Evolutionary conservation across 1,139 yeast genomes (phyloP).

Genomic region (Pichia sp.): DNA sequence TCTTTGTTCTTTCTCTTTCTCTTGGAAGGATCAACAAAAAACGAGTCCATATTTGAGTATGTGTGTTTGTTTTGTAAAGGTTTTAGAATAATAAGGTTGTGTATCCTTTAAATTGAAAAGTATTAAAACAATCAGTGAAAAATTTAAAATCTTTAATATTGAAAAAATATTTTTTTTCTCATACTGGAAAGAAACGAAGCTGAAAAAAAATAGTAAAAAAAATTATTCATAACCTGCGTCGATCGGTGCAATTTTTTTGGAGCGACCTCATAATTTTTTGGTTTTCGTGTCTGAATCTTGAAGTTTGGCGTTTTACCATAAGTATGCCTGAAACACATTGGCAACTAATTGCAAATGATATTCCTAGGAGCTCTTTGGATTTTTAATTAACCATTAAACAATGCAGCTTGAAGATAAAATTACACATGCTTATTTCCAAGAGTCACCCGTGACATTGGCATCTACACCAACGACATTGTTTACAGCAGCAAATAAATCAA

Average conservation of each 20-base stretch:
- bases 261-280: not conserved
- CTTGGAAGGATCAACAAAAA: constrained; percentile 56
- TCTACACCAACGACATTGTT: constrained; percentile 35
- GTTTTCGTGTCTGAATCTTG: not conserved
- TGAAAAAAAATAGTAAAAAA: not conserved
- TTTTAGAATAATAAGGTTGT: too few relatives aligned
- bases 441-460: constrained; percentile 42
- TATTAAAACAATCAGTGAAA: too few relatives aligned
- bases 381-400: too few relatives aligned
- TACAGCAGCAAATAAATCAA: constrained; percentile 48
- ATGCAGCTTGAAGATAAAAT: constrained; percentile 12
- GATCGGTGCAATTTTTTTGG: not conserved
- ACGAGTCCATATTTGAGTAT: constrained; percentile 47
- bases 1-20: constrained; percentile 46
- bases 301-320: not conserved
- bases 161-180: not conserved
- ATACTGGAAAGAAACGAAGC: not conserved
- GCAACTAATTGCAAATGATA: too few relatives aligned
- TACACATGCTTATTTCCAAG: constrained; percentile 26
- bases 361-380: too few relatives aligned
- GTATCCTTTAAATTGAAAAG: too few relatives aligned
- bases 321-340: not conserved
- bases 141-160: not conserved
- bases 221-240: not conserved
- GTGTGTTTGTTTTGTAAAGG: not conserved